phyloP scores from a whole-genome alignment of 129 eudicot genomes.

The Tanacetum coccineum region DNA sequence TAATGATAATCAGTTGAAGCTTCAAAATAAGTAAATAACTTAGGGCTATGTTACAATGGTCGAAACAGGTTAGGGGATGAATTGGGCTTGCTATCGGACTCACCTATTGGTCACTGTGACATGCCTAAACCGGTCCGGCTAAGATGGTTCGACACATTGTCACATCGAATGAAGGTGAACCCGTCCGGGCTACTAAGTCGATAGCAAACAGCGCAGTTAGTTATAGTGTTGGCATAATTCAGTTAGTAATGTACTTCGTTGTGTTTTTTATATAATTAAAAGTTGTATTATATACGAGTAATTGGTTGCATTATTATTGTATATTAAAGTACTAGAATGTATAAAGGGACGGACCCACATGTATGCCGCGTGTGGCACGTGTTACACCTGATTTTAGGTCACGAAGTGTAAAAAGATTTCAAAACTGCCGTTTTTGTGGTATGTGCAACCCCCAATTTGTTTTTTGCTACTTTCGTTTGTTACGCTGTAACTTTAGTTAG shows the following conservation, averaged over 20 bases:
- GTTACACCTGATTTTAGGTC: too few relatives aligned
- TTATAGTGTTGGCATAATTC: slow-evolving; percentile 1
- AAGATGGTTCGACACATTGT: slow-evolving; percentile 53
- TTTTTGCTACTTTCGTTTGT: too few relatives aligned
- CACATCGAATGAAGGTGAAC: slow-evolving; percentile 7
- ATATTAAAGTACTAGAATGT: too few relatives aligned
- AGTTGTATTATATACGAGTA: neutral
- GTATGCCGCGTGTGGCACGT: too few relatives aligned
- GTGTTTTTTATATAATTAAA: neutral
- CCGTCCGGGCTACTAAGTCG: neutral
- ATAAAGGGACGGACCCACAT: too few relatives aligned
- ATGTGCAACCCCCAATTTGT: too few relatives aligned
- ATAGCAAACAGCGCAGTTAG: slow-evolving; percentile 15
- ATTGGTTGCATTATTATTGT: neutral
- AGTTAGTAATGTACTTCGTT: slow-evolving; percentile 9
- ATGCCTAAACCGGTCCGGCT: slow-evolving; percentile 21
- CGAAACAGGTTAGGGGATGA: slow-evolving; percentile 62
- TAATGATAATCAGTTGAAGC: slow-evolving; percentile 66
- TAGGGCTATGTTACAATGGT: slow-evolving; percentile 73
- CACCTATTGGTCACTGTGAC: slow-evolving; percentile 67
- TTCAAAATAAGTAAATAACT: slow-evolving; percentile 56
- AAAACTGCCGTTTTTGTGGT: too few relatives aligned
- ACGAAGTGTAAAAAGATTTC: too few relatives aligned
- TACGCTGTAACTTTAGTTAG: too few relatives aligned
- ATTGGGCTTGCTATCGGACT: slow-evolving; percentile 45